A percentile compares a stretch with the other conserved stretches of the same genome.
These are phyloP conservation scores for Astragalus membranaceus DNA, from an alignment of 306 rosid species.

Conservation along the genomic window DNA sequence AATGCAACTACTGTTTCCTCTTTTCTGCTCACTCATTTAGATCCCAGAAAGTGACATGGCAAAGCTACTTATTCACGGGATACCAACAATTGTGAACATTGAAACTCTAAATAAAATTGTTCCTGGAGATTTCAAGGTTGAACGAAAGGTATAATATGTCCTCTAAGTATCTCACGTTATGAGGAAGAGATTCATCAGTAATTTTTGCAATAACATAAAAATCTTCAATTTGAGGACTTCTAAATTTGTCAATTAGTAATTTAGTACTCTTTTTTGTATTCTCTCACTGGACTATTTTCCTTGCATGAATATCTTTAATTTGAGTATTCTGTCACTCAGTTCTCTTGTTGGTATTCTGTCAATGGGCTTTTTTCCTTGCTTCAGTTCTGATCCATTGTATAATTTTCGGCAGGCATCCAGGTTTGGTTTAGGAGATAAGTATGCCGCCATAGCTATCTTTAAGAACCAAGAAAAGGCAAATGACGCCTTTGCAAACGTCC, in stretches of 20 bases:
- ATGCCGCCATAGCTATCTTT: slow-evolving; percentile 57
- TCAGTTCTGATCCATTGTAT: slow-evolving; percentile 12
- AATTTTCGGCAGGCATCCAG: slow-evolving; percentile 46
- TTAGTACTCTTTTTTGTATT: neutral
- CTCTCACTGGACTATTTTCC: neutral
- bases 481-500: slow-evolving; percentile 46
- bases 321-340: neutral
- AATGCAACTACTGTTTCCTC: neutral
- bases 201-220: neutral
- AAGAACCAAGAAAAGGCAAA: slow-evolving; percentile 50
- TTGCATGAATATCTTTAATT: neutral
- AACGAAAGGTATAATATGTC: slow-evolving; percentile 50
- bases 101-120: slow-evolving; percentile 43
- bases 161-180: neutral
- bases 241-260: neutral
- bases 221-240: neutral
- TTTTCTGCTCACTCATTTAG: slow-evolving; percentile 26
- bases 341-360: slow-evolving; percentile 10
- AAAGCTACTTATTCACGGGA: slow-evolving; percentile 64
- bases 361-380: neutral
- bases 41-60: slow-evolving; percentile 38
- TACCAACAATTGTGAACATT: slow-evolving; percentile 40
- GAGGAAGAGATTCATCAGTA: neutral
- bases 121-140: slow-evolving; percentile 52
- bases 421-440: slow-evolving; percentile 35